Evolutionary conservation across 2,329 filamentous ascomycete genomes (phyloP).

Genomic region (Xylaria sp.): DNA sequence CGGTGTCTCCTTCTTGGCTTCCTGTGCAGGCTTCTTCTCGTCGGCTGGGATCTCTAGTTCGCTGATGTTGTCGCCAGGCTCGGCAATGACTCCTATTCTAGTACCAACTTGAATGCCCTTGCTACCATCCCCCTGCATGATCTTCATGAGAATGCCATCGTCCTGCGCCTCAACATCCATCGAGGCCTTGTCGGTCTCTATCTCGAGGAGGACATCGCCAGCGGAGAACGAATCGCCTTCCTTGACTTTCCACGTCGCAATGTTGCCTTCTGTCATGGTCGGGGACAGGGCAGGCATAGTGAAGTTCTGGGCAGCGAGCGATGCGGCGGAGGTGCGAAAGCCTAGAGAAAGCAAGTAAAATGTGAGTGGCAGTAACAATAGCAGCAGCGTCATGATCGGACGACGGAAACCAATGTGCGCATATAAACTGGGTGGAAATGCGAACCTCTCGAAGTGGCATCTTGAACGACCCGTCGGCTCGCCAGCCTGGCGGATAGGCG

Average conservation of each 20-base stretch:
- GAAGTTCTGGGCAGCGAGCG: constrained; percentile 83
- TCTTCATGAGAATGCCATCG: constrained; percentile 86
- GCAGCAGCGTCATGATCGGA: neutral
- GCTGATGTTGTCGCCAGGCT: constrained; percentile 81
- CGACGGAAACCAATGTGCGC: constrained; percentile 24
- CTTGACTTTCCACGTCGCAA: constrained; percentile 85
- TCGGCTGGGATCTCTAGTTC: constrained; percentile 80
- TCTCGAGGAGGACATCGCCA: constrained; percentile 88
- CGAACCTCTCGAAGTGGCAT: constrained; percentile 69
- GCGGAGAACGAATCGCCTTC: constrained; percentile 85
- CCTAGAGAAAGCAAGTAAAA: constrained; percentile 55
- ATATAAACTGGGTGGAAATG: constrained; percentile 31
- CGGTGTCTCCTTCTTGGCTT: constrained; percentile 47
- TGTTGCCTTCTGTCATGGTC: constrained; percentile 94
- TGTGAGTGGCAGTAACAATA: constrained; percentile 16
- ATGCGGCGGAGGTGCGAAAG: constrained; percentile 69
- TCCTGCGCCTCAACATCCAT: constrained; percentile 97
- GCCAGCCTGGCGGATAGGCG: constrained; percentile 71
- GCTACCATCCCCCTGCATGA: constrained; percentile 75
- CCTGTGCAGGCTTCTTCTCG: constrained; percentile 58
- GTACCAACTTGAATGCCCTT: constrained; percentile 82
- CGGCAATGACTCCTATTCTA: constrained; percentile 84
- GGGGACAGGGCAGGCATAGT: constrained; percentile 91
- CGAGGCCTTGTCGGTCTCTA: constrained; percentile 93
- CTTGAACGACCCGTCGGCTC: constrained; percentile 61